Evolutionary conservation across 495 filamentous ascomycete genomes (phyloP), one percentile per base, ranked within the genome.

Genomic region (Elasticomyces elasticus): DNA sequence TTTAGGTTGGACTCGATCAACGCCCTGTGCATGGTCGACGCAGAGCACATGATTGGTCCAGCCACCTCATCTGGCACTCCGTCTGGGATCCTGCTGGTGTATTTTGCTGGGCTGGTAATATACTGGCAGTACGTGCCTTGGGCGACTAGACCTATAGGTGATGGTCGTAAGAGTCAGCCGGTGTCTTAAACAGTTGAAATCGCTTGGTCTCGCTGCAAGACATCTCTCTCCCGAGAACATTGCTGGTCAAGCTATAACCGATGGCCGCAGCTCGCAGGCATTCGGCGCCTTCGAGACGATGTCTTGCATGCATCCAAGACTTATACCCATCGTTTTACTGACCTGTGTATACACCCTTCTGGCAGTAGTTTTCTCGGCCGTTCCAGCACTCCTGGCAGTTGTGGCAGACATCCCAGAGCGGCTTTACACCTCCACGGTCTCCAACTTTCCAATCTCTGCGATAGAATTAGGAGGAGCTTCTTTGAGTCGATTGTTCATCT

Each of bases 341-440:
- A n/a, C n/a, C 69, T 1, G 69, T 69, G 23, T 65, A 56, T 4
- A 68, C 58, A 23, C 47, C 66, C 40, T 63, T 63, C 22, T 59
- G 46, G 52, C 69, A 71, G 55, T 69, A 70, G 55, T 64, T 65
- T 56, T 71, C 59, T 26, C 64, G 60, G 19, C 63, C 65, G 22
- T 61, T 60, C 58, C 67, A 66, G 63, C 76, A 80, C 20, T 68
- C 56, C 37, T 70, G 65, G 63, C 79, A 81, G 38, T 63, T 55
- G 3, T 74, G 72, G 52, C 79, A 81, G 11, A 73, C 72, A 60
- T 77, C 70, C 53, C 69, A 66, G 19, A 79, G 64, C 27, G 77
- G 81, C 55, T 79, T 81, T 52, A 79, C 70, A 11, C 81, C 81
- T 4, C 72, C 80, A 15, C 79, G 69, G 59, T 82, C 79, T 22